Conservation (phyloP, 768 basidiomycete species). For the Psilocybe cubensis region DNA sequence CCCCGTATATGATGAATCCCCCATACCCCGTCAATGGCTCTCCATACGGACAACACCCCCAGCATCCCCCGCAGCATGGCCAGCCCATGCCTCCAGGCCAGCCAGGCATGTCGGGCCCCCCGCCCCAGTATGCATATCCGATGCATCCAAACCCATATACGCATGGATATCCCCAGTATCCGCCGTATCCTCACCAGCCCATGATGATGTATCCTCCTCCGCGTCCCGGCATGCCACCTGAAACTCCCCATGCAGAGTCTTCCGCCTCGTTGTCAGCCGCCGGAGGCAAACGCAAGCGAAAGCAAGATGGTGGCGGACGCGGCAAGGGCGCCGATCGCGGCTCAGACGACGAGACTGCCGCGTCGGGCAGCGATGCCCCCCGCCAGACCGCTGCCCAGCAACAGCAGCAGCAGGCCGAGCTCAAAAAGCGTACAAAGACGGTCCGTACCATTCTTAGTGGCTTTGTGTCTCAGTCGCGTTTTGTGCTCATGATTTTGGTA, state of each 20-base stretch:
- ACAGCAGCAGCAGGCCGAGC: slow-evolving; percentile 46
- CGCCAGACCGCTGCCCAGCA: slow-evolving; percentile 32
- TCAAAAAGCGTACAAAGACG: slow-evolving; percentile 91
- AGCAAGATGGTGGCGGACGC: slow-evolving; percentile 37
- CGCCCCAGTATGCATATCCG: slow-evolving; percentile 57
- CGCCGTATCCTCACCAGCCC: slow-evolving; percentile 67
- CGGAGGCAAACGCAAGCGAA: slow-evolving; percentile 70
- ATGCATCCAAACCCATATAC: slow-evolving; percentile 60
- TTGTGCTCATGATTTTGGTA: not conserved
- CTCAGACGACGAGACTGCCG: slow-evolving; percentile 57
- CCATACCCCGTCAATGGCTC: slow-evolving; percentile 66
- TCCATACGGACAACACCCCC: slow-evolving; percentile 39
- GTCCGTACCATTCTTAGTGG: slow-evolving; percentile 38
- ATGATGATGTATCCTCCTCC: slow-evolving; percentile 72
- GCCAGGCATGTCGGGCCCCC: slow-evolving; percentile 28
- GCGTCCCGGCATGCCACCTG: slow-evolving; percentile 36
- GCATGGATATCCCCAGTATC: slow-evolving; percentile 62
- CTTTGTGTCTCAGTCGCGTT: slow-evolving; percentile 1
- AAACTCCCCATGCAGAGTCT: slow-evolving; percentile 29
- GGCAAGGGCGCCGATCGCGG: slow-evolving; percentile 49
- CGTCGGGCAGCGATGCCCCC: slow-evolving; percentile 51
- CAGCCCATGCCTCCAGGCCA: slow-evolving; percentile 37
- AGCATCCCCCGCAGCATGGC: slow-evolving; percentile 36
- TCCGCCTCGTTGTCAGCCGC: slow-evolving; percentile 29
- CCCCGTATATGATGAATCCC: slow-evolving; percentile 72